A percentile compares a stretch with the other conserved stretches of the same genome.
phyloP scores from a whole-genome alignment of 176 grass and related monocot genomes.

The Carex myosuroides region DNA sequence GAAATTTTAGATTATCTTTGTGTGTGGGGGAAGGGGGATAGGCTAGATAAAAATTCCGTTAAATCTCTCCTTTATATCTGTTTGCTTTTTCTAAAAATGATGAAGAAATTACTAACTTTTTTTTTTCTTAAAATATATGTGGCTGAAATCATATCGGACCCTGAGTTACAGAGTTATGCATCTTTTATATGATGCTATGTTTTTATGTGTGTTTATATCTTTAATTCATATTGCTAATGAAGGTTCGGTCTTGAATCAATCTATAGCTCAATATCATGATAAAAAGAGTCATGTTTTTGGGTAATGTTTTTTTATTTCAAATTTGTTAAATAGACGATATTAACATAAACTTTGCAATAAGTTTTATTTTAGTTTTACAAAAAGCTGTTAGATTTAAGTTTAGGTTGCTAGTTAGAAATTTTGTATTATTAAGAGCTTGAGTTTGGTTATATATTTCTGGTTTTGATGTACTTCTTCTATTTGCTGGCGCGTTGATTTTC shows the following conservation, averaged over 20 bases:
- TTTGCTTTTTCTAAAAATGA: background rate
- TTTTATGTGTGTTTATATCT: background rate
- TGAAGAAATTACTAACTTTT: background rate
- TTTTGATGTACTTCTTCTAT: background rate
- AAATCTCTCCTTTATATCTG: background rate
- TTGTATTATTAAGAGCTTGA: background rate
- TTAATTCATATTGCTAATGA: background rate
- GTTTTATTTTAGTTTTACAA: background rate
- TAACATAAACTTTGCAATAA: background rate
- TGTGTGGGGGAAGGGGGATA: background rate
- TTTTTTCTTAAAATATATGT: constrained; percentile 4
- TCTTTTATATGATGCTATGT: background rate
- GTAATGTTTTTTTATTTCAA: background rate
- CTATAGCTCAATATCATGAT: background rate
- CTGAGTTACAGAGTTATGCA: background rate
- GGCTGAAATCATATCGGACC: constrained; percentile 13
- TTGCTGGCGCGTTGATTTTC: background rate
- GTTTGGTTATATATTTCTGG: background rate
- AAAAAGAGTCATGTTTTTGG: background rate
- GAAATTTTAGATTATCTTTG: background rate
- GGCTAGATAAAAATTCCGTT: background rate
- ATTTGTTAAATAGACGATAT: background rate
- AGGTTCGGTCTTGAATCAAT: constrained; percentile 15
- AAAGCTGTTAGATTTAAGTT: background rate
- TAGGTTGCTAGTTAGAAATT: background rate